Conservation (phyloP, 805 yeast species). For the Ogataea naganishii region DNA sequence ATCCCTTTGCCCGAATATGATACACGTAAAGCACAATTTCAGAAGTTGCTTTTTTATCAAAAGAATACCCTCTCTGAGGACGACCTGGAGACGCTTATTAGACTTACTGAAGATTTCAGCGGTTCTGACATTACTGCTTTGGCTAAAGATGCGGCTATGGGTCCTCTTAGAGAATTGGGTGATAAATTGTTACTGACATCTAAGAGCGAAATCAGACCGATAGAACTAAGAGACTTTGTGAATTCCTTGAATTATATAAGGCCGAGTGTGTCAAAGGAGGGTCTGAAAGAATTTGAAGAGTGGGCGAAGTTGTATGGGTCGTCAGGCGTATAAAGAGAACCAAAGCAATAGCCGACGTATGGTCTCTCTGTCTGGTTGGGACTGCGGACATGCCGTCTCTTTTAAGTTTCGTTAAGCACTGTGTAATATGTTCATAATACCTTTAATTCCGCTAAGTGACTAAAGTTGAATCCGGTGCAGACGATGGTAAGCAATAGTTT, state of each 20-base stretch:
- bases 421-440: neutral
- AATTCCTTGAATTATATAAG: slow-evolving; percentile 70
- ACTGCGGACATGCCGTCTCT: no score
- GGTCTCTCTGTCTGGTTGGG: no score
- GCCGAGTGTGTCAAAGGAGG: slow-evolving; percentile 83
- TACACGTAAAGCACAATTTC: slow-evolving; percentile 66
- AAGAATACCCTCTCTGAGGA: slow-evolving; percentile 56
- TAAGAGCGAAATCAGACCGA: slow-evolving; percentile 71
- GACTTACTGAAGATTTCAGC: slow-evolving; percentile 74
- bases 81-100: slow-evolving; percentile 54
- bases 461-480: neutral
- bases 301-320: slow-evolving; percentile 89
- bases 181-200: slow-evolving; percentile 65
- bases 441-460: neutral
- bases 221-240: slow-evolving; percentile 63
- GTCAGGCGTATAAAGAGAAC: slow-evolving; percentile 58
- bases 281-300: slow-evolving; percentile 68
- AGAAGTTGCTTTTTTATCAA: slow-evolving; percentile 60
- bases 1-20: slow-evolving; percentile 89
- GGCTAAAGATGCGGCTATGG: slow-evolving; percentile 98
- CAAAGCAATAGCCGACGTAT: no score
- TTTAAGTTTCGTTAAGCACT: no score
- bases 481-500: no score
- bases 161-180: slow-evolving; percentile 85
- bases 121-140: slow-evolving; percentile 90